Base-by-base conservation (phyloP, 345 rosid genomes). In the Hibiscus mutabilis region DNA sequence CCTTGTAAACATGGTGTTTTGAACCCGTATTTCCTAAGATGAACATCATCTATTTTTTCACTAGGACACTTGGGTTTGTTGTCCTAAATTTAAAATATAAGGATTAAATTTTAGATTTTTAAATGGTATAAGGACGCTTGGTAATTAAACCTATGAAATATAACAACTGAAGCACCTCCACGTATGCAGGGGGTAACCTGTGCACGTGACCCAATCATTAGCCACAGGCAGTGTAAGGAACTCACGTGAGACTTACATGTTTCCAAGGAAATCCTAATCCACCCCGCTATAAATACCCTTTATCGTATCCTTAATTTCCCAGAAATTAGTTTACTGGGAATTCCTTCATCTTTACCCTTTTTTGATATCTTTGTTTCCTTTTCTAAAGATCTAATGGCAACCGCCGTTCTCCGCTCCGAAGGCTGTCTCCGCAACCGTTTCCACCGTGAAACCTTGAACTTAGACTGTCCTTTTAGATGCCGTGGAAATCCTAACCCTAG, bases 361-460 rank as follows among this genome's bases (percentile, higher is more conserved):
- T 14, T 37, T n/a, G 42, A 5, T 6, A 16, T 60, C 9, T 31
- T 52, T 2, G 11, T 37, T 37, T 37, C 42, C 35, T 37, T 1
- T 8, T 10, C n/a, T 37, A 8, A 37, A 11, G 35, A 46, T 60
- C 22, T 14, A 19, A 84, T 80, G 86, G 84, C 67, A 5, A 68
- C 77, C 42, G 68, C 75, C 62, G 53, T 75, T 33, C 72, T 70
- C 59, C 74, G 70, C 47, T 35, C 79, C 29, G 82, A 29, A 35
- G 60, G 59, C 51, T 29, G 72, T 68, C 16, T 65, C 4, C 49
- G 21, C 18, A 51, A 74, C 19, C 71, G 55, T 16, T 33, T 73
- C 14, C 76, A 74, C 60, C 79, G 14, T 37, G 80, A 47, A 75
- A 69, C 73, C 73, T 68, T 62, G 56, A 73, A 42, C 75, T 79